Evolutionary conservation across 2,329 filamentous ascomycete genomes (phyloP).

Genomic region (Pseudocercospora pini-densiflorae): DNA sequence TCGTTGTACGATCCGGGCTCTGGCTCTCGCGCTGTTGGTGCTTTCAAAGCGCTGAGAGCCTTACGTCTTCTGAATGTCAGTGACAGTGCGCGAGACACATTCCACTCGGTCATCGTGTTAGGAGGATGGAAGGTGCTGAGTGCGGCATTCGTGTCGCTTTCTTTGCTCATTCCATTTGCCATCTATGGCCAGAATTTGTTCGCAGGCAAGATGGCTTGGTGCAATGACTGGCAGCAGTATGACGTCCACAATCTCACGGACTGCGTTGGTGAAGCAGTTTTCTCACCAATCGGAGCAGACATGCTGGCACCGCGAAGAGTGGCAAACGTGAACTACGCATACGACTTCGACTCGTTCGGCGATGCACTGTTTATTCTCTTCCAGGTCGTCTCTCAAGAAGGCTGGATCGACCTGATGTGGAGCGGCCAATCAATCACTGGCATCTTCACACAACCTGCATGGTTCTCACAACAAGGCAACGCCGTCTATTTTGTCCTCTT

Average conservation of each 20-base stretch:
- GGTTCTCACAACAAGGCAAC: slow-evolving; percentile 76
- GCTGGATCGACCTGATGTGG: slow-evolving; percentile 94
- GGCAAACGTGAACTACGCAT: slow-evolving; percentile 71
- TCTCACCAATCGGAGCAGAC: slow-evolving; percentile 79
- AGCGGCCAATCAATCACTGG: slow-evolving; percentile 81
- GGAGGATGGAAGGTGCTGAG: slow-evolving; percentile 94
- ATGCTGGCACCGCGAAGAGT: slow-evolving; percentile 82
- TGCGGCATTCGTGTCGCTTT: slow-evolving; percentile 90
- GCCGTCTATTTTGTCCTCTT: slow-evolving; percentile 94
- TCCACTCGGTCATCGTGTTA: slow-evolving; percentile 93
- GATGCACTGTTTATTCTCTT: slow-evolving; percentile 94
- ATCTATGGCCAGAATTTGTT: slow-evolving; percentile 96
- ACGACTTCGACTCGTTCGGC: slow-evolving; percentile 94
- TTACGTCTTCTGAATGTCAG: slow-evolving; percentile 92
- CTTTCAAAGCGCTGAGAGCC: slow-evolving; percentile 95
- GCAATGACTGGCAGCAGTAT: slow-evolving; percentile 69
- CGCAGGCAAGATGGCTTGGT: slow-evolving; percentile 75
- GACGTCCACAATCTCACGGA: slow-evolving; percentile 65
- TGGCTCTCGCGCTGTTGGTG: slow-evolving; percentile 87
- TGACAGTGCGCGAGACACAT: slow-evolving; percentile 92
- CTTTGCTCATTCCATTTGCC: slow-evolving; percentile 92
- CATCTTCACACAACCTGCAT: slow-evolving; percentile 71
- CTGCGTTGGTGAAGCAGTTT: slow-evolving; percentile 84
- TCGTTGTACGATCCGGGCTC: slow-evolving; percentile 80
- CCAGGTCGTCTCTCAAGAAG: slow-evolving; percentile 98